phyloP scores from a whole-genome alignment of 1,284 basidiomycete genomes.

The Apiotrichum gamsii region DNA sequence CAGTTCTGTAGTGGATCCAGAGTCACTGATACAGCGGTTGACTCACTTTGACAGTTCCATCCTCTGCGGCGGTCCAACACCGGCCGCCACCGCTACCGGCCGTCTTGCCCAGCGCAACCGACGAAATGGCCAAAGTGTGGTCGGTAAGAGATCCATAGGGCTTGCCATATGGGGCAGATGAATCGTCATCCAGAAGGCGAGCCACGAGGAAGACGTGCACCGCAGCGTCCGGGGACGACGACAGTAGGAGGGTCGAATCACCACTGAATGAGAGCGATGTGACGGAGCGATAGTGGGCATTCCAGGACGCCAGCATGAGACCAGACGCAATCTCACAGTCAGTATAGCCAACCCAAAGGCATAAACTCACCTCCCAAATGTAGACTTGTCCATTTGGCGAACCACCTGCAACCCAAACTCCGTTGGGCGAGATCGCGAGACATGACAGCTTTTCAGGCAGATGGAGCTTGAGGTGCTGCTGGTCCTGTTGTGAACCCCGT shows the following conservation, averaged over 20 bases:
- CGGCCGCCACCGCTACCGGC: conserved; percentile 29
- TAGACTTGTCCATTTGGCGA: conserved; percentile 83
- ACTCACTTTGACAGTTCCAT: conserved; percentile 83
- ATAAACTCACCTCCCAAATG: conserved; percentile 77
- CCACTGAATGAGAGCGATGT: conserved; percentile 73
- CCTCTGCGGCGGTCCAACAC: conserved; percentile 68
- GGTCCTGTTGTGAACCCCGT: conserved; percentile 56
- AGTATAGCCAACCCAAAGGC: neutral
- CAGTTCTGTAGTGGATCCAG: neutral
- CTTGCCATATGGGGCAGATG: conserved; percentile 34
- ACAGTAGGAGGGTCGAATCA: conserved; percentile 72
- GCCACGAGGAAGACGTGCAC: conserved; percentile 84
- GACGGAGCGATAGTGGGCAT: conserved; percentile 88
- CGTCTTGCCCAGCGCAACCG: conserved; percentile 64
- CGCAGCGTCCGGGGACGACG: conserved; percentile 82
- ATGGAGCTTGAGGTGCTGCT: conserved; percentile 76
- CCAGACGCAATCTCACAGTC: conserved; percentile 71
- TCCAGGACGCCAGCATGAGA: conserved; percentile 79
- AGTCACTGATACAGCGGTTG: conserved; percentile 5
- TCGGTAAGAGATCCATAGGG: conserved; percentile 79
- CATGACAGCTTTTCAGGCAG: conserved; percentile 82
- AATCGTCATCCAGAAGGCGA: conserved; percentile 26
- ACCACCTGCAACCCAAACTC: conserved; percentile 76
- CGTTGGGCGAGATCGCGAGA: conserved; percentile 65
- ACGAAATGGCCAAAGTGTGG: conserved; percentile 83